phyloP scores from a whole-genome alignment of 768 basidiomycete genomes.

The Sarcodon aspratus region DNA sequence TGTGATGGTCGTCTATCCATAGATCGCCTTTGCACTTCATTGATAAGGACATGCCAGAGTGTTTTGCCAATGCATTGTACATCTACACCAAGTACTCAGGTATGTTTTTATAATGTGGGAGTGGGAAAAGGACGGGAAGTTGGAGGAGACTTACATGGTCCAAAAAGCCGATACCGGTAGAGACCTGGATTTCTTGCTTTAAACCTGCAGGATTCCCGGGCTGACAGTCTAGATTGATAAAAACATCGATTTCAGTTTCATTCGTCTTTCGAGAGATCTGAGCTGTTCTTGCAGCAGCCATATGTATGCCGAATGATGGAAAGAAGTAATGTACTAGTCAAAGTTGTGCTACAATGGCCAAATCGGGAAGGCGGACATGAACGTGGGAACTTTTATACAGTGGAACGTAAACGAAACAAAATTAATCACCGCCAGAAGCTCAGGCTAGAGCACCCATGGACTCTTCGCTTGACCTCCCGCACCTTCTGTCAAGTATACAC shows the following conservation, averaged over 20 bases:
- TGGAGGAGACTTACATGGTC: conserved; percentile 64
- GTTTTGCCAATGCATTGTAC: conserved; percentile 96
- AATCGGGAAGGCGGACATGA: too few relatives aligned
- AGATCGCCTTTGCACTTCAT: conserved; percentile 93
- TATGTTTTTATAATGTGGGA: neutral
- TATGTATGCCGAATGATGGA: conserved; percentile 18
- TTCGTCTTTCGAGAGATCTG: conserved; percentile 74
- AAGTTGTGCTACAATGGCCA: too few relatives aligned
- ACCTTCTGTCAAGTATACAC: conserved; percentile 50
- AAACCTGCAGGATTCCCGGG: conserved; percentile 37
- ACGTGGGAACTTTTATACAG: too few relatives aligned
- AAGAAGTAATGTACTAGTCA: neutral
- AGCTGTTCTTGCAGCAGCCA: conserved; percentile 42
- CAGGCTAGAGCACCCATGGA: conserved; percentile 23
- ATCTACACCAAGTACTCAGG: conserved; percentile 43
- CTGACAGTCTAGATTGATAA: conserved; percentile 69
- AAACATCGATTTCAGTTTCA: conserved; percentile 85
- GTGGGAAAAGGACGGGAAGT: neutral
- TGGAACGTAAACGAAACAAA: too few relatives aligned
- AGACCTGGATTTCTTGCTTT: conserved; percentile 69
- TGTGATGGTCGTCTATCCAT: conserved; percentile 98
- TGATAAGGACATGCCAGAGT: conserved; percentile 85
- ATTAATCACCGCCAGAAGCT: too few relatives aligned
- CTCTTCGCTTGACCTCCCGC: conserved; percentile 46
- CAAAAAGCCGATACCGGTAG: conserved; percentile 96